phyloP scores from a whole-genome alignment of 2,329 filamentous ascomycete genomes.

The Colletotrichum shisoi region DNA sequence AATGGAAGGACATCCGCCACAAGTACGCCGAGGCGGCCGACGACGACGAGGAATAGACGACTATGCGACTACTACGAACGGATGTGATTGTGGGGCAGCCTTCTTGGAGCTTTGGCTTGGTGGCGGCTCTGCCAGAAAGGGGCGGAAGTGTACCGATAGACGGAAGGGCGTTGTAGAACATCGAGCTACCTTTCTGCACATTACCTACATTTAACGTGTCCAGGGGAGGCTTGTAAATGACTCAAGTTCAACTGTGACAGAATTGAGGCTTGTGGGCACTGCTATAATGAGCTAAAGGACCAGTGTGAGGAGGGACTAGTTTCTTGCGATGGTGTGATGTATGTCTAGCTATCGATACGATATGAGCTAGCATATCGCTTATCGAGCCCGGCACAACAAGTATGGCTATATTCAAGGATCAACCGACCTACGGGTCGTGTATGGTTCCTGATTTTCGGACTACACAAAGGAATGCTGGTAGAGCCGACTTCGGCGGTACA shows the following conservation, averaged over 20 bases:
- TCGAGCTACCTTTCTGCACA: conserved; percentile 40
- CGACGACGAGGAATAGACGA: conserved; percentile 63
- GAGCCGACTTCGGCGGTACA: neutral
- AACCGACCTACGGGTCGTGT: neutral
- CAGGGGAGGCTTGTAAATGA: neutral
- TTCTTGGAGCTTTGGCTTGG: conserved; percentile 19
- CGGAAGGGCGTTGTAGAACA: conserved; percentile 40
- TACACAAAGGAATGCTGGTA: too few relatives aligned
- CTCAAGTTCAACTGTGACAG: neutral
- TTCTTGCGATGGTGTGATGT: neutral
- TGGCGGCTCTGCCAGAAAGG: conserved; percentile 6
- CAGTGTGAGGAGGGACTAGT: neutral
- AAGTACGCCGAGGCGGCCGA: conserved; percentile 79
- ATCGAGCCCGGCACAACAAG: neutral
- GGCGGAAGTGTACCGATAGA: conserved; percentile 39
- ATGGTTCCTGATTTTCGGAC: neutral
- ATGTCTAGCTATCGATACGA: too few relatives aligned
- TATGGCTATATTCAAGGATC: neutral
- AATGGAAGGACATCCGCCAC: conserved; percentile 99
- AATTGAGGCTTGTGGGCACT: too few relatives aligned
- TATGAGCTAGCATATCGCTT: neutral
- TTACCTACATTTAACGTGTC: conserved; percentile 6
- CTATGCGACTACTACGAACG: conserved; percentile 17
- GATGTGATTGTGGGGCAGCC: conserved; percentile 3
- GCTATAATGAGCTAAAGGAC: neutral